These are phyloP conservation scores for Fusarium sp. DNA, from an alignment of 2,329 filamentous ascomycete genomes.

Conservation along the genomic window DNA sequence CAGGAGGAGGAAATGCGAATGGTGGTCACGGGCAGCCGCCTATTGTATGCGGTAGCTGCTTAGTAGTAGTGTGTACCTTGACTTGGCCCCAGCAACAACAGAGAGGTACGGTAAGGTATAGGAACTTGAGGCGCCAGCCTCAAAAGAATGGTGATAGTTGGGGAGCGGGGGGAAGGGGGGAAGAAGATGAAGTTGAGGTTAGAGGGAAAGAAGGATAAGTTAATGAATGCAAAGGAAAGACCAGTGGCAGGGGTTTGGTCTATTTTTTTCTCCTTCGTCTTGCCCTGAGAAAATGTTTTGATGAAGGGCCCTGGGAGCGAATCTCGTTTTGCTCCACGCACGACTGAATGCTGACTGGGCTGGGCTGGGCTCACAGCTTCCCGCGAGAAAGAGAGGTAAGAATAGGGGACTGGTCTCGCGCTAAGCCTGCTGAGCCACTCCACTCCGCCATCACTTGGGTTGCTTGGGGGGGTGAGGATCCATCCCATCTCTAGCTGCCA, in stretches of 20 bases:
- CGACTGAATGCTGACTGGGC: not conserved
- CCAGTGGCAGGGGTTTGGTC: constrained; percentile 36
- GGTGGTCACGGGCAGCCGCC: constrained; percentile 44
- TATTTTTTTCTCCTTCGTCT: constrained; percentile 32
- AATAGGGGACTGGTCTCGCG: constrained; percentile 48
- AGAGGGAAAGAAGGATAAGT: constrained; percentile 39
- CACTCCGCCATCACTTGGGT: constrained; percentile 42
- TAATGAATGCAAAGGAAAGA: constrained; percentile 41
- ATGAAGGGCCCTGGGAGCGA: constrained; percentile 43
- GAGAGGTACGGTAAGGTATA: constrained; percentile 19
- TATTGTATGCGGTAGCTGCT: constrained; percentile 15
- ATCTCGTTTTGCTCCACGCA: constrained; percentile 44
- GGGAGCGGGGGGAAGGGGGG: constrained; percentile 33
- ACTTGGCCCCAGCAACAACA: constrained; percentile 44
- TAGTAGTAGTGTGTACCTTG: constrained; percentile 16
- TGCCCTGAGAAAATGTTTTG: constrained; percentile 44
- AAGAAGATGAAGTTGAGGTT: constrained; percentile 38
- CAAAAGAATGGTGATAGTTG: constrained; percentile 47
- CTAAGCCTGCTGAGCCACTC: constrained; percentile 49
- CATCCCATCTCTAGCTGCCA: constrained; percentile 36
- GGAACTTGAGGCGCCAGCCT: constrained; percentile 49
- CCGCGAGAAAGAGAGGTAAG: constrained; percentile 33
- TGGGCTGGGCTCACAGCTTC: constrained; percentile 35
- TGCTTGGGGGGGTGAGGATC: constrained; percentile 41
- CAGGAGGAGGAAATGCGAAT: constrained; percentile 44